Evolutionary conservation across 305 asterid genomes (phyloP), one percentile per base, ranked within the genome.

Genomic region (Fraxinus albicans): DNA sequence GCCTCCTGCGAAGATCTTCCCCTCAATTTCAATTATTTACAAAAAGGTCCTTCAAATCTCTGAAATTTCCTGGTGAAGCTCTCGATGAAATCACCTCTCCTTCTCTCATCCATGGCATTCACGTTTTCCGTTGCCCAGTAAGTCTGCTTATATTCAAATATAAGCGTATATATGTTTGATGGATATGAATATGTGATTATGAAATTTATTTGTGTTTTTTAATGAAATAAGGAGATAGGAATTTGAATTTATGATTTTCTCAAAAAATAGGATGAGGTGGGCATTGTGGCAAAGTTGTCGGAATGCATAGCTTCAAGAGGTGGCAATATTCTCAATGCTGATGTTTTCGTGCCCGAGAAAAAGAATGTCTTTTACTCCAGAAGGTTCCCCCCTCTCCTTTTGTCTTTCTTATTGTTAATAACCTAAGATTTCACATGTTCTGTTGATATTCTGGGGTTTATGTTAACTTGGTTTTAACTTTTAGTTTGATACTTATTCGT

Each of bases 221-320:
- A 25, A 63, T 34, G 33, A 31, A 55, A 53, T 65, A n/a, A 69
- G 69, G 25, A 40, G 77, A 76, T 75, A 65, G 23, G 23, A 19
- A 75, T 53, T 70, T 77, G 73, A 73, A 75, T 80, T 55, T 36
- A 21, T 17, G 55, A 31, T 23, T n/a, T 81, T 89, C 33, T 75
- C 77, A 74, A 55, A 75, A 70, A 38, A 55, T 87, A 95, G 99
- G 99, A 95, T 88, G 98, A 77, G 83, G 91, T 95, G 77, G 98
- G 99, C 85, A 93, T 95, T 77, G 97, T 95, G 77, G 93, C 98
- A 55, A 95, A 90, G 82, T 79, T 95, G 80, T 95, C 98, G 15
- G 98, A 95, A 69, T 95, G 99, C 86, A 93, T 95, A 85, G 97
- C 99, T 85, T 92, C 97, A 83, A 89, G 88, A 78, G 97, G 96